A percentile compares a stretch with the other conserved stretches of the same genome.
phyloP scores from a whole-genome alignment of 2,329 filamentous ascomycete genomes.

The Lasiodiplodia sp. region DNA sequence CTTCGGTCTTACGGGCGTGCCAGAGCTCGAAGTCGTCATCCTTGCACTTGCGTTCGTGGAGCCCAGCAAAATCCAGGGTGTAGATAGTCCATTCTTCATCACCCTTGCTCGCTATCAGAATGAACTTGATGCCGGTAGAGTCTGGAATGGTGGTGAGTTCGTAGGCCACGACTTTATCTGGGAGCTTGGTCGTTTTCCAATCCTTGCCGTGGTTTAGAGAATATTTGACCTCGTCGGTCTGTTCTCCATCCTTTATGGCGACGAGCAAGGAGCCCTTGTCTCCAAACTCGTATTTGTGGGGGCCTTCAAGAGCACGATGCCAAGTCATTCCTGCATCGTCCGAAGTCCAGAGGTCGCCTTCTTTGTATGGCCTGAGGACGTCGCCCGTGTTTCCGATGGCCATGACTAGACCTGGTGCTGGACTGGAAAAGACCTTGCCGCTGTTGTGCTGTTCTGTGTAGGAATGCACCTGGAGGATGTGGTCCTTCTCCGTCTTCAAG shows the following conservation, averaged over 20 bases:
- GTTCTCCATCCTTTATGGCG: conserved; percentile 73
- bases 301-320: conserved; percentile 75
- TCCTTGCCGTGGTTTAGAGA: conserved; percentile 88
- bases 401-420: conserved; percentile 92
- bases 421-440: conserved; percentile 90
- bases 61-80: conserved; percentile 80
- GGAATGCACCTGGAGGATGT: conserved; percentile 85
- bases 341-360: conserved; percentile 86
- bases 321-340: conserved; percentile 90
- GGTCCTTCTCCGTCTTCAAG: conserved; percentile 70
- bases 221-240: conserved; percentile 72
- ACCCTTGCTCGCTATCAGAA: conserved; percentile 71
- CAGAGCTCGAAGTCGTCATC: conserved; percentile 83
- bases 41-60: conserved; percentile 82
- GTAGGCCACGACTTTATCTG: conserved; percentile 72
- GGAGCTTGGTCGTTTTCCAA: conserved; percentile 77
- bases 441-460: conserved; percentile 84
- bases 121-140: conserved; percentile 89
- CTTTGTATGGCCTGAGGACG: conserved; percentile 70
- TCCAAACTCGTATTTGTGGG: conserved; percentile 96
- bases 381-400: conserved; percentile 90
- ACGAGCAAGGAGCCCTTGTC: conserved; percentile 90
- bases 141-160: conserved; percentile 88
- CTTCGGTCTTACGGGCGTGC: conserved; percentile 81
- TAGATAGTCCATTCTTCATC: conserved; percentile 68